Evolutionary conservation across 768 basidiomycete species (phyloP).

Genomic region (Mycena sanguinolenta): DNA sequence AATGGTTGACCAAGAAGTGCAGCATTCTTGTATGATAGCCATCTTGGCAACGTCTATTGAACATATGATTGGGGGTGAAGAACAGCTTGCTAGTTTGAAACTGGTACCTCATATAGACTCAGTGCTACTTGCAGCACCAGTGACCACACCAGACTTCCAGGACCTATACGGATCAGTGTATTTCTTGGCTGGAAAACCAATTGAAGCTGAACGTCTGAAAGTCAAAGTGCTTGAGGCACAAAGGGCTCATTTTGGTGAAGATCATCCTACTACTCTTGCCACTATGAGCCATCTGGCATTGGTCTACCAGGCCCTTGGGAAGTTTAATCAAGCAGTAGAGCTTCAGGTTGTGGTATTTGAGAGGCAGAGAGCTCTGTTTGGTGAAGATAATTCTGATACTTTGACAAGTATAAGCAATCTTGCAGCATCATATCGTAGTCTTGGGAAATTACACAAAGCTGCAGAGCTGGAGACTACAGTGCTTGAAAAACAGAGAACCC

Average conservation of each 20-base stretch:
- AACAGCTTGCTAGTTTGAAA: not conserved
- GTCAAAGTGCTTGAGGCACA: not conserved
- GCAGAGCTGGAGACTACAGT: not conserved
- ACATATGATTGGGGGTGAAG: not conserved
- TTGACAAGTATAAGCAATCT: not conserved
- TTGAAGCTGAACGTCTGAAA: not conserved
- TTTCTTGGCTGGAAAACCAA: not conserved
- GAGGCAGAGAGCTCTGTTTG: not conserved
- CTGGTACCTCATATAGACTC: not conserved
- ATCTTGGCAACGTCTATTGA: not conserved
- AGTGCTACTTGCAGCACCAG: not conserved
- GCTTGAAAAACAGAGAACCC: not conserved
- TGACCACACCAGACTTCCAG: not conserved
- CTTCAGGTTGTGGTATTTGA: not conserved
- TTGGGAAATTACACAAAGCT: not conserved
- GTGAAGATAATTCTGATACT: not conserved
- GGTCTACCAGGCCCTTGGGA: not conserved
- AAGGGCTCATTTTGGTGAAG: not conserved
- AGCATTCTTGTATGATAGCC: not conserved
- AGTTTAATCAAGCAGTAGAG: conserved; percentile 4
- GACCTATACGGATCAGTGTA: not conserved
- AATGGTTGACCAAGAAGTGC: not conserved
- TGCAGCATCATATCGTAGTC: not conserved
- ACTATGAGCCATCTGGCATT: not conserved
- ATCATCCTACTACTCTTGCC: not conserved